Conservation (phyloP, 2,329 filamentous ascomycete genomes). For the Pezicula neosporulosa region DNA sequence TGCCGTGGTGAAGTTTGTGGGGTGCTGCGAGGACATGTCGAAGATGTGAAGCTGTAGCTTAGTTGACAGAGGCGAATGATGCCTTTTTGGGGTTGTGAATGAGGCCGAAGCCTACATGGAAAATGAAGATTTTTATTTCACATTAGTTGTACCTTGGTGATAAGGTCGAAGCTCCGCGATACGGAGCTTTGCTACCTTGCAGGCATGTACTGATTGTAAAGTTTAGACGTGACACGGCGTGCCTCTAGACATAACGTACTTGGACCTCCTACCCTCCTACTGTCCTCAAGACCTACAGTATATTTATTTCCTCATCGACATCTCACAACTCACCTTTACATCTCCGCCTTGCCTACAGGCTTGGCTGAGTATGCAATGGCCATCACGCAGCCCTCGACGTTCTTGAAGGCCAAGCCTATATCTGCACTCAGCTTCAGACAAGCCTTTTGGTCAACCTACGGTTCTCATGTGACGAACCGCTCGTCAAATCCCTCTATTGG, state of each 20-base stretch:
- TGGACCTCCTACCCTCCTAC: background rate
- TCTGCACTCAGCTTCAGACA: background rate
- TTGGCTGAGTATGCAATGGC: no score
- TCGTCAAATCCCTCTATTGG: background rate
- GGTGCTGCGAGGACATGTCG: conserved; percentile 17
- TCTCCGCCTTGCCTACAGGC: no score
- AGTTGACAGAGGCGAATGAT: background rate
- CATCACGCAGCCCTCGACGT: background rate
- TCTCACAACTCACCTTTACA: no score
- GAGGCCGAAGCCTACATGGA: conserved; percentile 19
- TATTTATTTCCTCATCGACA: no score
- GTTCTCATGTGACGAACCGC: background rate
- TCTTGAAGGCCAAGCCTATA: no score
- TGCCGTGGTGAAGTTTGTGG: conserved; percentile 53
- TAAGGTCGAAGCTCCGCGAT: background rate
- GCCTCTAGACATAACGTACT: conserved; percentile 26
- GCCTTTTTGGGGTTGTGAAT: conserved; percentile 1
- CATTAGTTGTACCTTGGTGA: conserved; percentile 7
- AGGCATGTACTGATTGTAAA: no score
- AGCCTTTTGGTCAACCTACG: background rate
- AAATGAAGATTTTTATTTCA: conserved; percentile 1
- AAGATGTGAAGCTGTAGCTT: background rate
- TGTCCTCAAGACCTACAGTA: no score
- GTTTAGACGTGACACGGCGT: conserved; percentile 4
- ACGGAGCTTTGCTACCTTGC: background rate